Conservation (phyloP, 2,329 filamentous ascomycete genomes). For the Alternaria solani region DNA sequence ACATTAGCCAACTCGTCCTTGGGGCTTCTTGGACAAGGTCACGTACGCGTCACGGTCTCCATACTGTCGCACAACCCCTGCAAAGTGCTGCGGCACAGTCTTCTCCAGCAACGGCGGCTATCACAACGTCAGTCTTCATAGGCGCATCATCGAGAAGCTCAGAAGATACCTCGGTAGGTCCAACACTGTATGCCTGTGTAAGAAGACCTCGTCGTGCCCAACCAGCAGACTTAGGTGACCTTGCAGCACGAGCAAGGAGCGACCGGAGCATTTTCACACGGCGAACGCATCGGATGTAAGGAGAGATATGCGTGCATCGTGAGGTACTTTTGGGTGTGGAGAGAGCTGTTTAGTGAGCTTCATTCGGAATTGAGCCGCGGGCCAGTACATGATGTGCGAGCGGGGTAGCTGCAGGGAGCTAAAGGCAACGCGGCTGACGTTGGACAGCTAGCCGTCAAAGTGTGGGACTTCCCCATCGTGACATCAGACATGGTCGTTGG, state of each 20-base stretch:
- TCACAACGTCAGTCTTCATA: constrained; percentile 16
- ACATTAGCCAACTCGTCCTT: constrained; percentile 7
- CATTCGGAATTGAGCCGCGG: constrained; percentile 19
- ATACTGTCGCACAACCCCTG: constrained; percentile 67
- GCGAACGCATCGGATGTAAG: constrained; percentile 20
- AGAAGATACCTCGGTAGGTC: constrained; percentile 43
- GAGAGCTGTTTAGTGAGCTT: constrained; percentile 5
- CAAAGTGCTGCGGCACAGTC: constrained; percentile 78
- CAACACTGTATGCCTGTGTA: constrained; percentile 43
- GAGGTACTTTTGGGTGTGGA: not conserved
- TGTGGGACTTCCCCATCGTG: not conserved
- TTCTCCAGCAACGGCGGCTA: constrained; percentile 72
- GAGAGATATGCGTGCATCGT: constrained; percentile 1
- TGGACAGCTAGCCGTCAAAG: not conserved
- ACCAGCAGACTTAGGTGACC: constrained; percentile 7
- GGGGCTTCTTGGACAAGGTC: not conserved
- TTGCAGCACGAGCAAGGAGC: constrained; percentile 30
- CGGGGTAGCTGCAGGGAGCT: constrained; percentile 16
- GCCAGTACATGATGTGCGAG: constrained; percentile 2
- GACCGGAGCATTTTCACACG: constrained; percentile 40
- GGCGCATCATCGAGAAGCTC: constrained; percentile 1
- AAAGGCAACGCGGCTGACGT: not conserved
- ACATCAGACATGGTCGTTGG: not conserved
- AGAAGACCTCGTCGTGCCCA: constrained; percentile 36
- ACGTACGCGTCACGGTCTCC: constrained; percentile 70